Conservation (phyloP, 2,329 filamentous ascomycete species). For the Colletotrichum sp. region DNA sequence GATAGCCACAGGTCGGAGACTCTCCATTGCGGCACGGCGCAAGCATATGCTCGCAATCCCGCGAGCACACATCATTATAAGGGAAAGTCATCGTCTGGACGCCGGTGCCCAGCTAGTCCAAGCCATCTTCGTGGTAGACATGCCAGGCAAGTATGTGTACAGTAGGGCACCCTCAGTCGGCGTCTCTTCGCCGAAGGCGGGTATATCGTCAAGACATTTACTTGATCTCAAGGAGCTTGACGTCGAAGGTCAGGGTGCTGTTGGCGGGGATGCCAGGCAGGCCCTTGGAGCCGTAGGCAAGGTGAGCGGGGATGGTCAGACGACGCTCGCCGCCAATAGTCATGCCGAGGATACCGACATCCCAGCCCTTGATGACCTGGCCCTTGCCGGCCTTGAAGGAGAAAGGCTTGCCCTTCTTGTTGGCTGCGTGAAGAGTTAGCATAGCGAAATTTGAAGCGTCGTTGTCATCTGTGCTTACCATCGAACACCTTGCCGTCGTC, state of each 20-base stretch:
- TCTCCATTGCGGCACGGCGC: conserved; percentile 43
- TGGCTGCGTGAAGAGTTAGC: conserved; percentile 60
- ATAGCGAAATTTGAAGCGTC: not conserved
- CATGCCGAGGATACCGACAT: conserved; percentile 93
- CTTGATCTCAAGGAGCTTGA: conserved; percentile 85
- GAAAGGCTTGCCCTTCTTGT: conserved; percentile 99
- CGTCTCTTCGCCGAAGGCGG: conserved; percentile 7
- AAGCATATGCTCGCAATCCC: conserved; percentile 25
- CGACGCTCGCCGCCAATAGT: conserved; percentile 91
- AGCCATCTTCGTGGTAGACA: conserved; percentile 3
- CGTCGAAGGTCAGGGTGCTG: conserved; percentile 90
- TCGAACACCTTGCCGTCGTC: conserved; percentile 95
- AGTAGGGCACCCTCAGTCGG: conserved; percentile 3
- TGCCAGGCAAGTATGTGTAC: conserved; percentile 12
- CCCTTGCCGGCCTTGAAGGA: conserved; percentile 92
- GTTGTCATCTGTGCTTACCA: conserved; percentile 68
- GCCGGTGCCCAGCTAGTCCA: not conserved
- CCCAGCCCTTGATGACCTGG: conserved; percentile 99
- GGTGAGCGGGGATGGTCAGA: conserved; percentile 83
- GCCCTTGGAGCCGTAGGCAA: conserved; percentile 87
- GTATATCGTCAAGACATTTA: conserved; percentile 46
- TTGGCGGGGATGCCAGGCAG: conserved; percentile 88
- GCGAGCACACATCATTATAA: conserved; percentile 23
- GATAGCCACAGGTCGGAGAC: conserved; percentile 53
- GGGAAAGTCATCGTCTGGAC: conserved; percentile 12